Evolutionary conservation across 768 basidiomycete genomes (phyloP), one percentile per base, ranked within the genome.

Genomic region (Rhizopogon sp.): DNA sequence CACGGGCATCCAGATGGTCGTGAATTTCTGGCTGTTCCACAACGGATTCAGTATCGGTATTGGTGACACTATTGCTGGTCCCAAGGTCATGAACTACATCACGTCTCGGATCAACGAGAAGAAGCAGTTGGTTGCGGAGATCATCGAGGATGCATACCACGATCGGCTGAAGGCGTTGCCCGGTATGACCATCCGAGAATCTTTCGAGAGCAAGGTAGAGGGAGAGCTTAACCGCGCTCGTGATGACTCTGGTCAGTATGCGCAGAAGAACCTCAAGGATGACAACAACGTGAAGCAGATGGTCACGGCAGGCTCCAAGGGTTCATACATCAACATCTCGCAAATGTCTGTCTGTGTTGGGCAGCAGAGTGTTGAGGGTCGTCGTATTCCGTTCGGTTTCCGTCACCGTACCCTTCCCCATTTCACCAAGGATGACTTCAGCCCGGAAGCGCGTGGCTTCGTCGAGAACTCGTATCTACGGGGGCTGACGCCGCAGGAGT

Each of bases 201-300:
- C 95, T 0, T 95, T 98, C 74, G 96, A 99, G 75, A 92, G 88
- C 66, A 77, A 81, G 63, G 93, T 98, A 49, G 92, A 97, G 65
- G 84, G 84, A 28, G 84, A 93, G 68, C 82, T 99, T 63, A 98
- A 99, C 69, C 76, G 87, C 70, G 97, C 96, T 60, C 93, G 95
- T 79, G 97, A 98, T 66, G 82, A 83, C 45, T 93, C 93, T 29
- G 97, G 97, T 77, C 93, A 93, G 68, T 90, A 87, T 43, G 96
- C 95, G n/a, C 93, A 98, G 74, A 88, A 93, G 74, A 88, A 88
- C 67, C 77, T 98, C 80, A 98, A 98, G 79, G 92, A 93, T 70
- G 95, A 97, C 74, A 98, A 99, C 79, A 98, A 98, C 64, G 95
- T 98, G 76, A 99, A 98, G 80, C 97, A 98, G 81, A 99, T 99